These are phyloP conservation scores for Fusarium proliferatum DNA, from an alignment of 2,329 filamentous ascomycete species.

Conservation along the genomic window DNA sequence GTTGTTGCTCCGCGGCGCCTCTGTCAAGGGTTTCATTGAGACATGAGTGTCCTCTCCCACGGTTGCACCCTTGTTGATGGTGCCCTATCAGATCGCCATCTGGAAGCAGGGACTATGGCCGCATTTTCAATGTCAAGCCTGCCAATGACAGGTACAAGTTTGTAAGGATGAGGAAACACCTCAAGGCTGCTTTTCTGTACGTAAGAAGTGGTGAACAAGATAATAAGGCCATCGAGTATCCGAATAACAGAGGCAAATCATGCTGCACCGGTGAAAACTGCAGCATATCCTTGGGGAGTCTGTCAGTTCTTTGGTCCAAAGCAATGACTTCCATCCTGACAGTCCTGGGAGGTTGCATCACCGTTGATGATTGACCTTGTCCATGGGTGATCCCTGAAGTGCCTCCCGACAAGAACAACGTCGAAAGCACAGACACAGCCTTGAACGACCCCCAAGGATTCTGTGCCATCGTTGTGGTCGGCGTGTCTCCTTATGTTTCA, in stretches of 20 bases:
- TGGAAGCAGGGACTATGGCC: constrained; percentile 21
- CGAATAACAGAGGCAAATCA: not conserved
- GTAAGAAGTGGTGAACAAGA: not conserved
- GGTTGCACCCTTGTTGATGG: constrained; percentile 23
- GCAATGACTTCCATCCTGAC: not conserved
- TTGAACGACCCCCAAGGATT: constrained; percentile 30
- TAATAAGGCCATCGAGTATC: not conserved
- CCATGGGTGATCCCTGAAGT: constrained; percentile 37
- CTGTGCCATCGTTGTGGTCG: constrained; percentile 18
- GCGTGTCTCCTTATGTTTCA: constrained; percentile 8
- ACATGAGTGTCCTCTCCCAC: constrained; percentile 15
- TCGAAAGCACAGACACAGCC: constrained; percentile 30
- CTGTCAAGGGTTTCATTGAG: constrained; percentile 22
- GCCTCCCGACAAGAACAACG: constrained; percentile 18
- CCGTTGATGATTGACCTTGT: constrained; percentile 31
- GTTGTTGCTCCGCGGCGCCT: constrained; percentile 24
- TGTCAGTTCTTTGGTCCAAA: constrained; percentile 2
- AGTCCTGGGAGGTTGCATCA: constrained; percentile 36
- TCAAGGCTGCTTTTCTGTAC: not conserved
- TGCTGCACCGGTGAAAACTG: not conserved
- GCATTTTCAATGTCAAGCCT: constrained; percentile 26
- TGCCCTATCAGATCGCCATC: constrained; percentile 43
- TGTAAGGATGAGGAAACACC: constrained; percentile 13
- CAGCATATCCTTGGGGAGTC: constrained; percentile 3
- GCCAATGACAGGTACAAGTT: constrained; percentile 19